Percentiles rank a stretch among this genome's conserved stretches.
Evolutionary conservation across 306 rosid species (phyloP).

Genomic region (Casuarina cunninghamiana): DNA sequence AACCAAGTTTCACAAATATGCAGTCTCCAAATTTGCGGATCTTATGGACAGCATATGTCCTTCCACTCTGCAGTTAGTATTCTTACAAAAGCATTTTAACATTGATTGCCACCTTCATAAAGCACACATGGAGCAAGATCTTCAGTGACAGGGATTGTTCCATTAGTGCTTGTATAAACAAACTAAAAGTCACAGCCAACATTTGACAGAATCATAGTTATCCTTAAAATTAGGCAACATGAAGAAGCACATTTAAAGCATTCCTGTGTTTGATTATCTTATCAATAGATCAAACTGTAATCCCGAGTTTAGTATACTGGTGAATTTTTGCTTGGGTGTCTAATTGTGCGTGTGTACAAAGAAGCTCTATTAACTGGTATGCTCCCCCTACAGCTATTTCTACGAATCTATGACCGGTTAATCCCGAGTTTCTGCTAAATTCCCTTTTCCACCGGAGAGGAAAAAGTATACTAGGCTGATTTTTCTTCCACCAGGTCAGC

Average conservation of each 20-base stretch:
- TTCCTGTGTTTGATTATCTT: neutral
- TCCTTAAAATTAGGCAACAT: constrained; percentile 14
- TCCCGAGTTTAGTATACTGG: constrained; percentile 17
- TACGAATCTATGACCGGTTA: constrained; percentile 15
- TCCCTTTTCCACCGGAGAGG: constrained; percentile 14
- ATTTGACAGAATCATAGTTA: neutral
- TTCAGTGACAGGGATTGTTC: constrained; percentile 5
- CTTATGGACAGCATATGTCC: neutral
- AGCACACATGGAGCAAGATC: constrained; percentile 13
- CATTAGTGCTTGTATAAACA: constrained; percentile 4
- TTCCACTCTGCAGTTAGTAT: neutral
- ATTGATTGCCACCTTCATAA: neutral
- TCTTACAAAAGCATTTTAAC: neutral
- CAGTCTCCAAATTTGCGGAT: neutral
- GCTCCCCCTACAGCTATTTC: constrained; percentile 5
- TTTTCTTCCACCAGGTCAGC: constrained; percentile 23
- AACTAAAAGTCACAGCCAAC: neutral
- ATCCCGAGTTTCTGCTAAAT: constrained; percentile 11
- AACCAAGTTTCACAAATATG: constrained; percentile 6
- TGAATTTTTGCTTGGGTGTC: constrained; percentile 7
- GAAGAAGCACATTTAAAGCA: constrained; percentile 12
- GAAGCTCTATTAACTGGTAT: constrained; percentile 5
- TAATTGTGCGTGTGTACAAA: no score
- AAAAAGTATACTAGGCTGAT: neutral
- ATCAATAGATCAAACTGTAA: constrained; percentile 13